These are phyloP conservation scores for Orbilia ellipsospora DNA, from an alignment of 2,329 filamentous ascomycete genomes.

Conservation along the genomic window DNA sequence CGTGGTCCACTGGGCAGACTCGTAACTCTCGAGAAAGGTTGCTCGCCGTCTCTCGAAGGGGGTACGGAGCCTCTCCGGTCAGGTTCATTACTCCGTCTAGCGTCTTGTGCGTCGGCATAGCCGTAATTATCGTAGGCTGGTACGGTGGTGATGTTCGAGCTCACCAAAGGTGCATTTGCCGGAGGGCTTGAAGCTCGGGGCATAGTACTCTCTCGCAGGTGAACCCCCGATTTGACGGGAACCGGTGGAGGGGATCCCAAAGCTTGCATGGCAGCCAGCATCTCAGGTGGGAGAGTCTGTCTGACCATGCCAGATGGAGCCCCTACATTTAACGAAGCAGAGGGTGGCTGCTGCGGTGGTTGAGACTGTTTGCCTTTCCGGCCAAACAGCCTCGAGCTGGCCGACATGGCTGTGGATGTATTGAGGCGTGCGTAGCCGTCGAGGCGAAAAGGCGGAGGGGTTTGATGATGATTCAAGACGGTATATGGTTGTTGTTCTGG, in stretches of 20 bases:
- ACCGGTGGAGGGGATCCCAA: slow-evolving; percentile 38
- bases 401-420: slow-evolving; percentile 35
- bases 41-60: slow-evolving; percentile 16
- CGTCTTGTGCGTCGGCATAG: slow-evolving; percentile 10
- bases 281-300: slow-evolving; percentile 35
- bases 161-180: slow-evolving; percentile 41
- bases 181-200: slow-evolving; percentile 40
- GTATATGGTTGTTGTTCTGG: background rate
- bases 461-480: background rate
- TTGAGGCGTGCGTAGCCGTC: slow-evolving; percentile 26
- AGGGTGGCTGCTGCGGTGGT: slow-evolving; percentile 20
- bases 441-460: slow-evolving; percentile 15
- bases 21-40: slow-evolving; percentile 29
- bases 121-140: slow-evolving; percentile 46
- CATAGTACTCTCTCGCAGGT: slow-evolving; percentile 33
- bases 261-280: slow-evolving; percentile 36
- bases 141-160: slow-evolving; percentile 52
- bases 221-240: slow-evolving; percentile 38
- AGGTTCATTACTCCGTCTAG: slow-evolving; percentile 26
- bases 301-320: slow-evolving; percentile 39
- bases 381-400: slow-evolving; percentile 52
- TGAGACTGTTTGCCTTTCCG: slow-evolving; percentile 43
- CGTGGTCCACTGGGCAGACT: slow-evolving; percentile 39
- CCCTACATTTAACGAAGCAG: slow-evolving; percentile 36
- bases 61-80: slow-evolving; percentile 40